Percentiles rank a stretch among this genome's conserved stretches.
These are phyloP conservation scores for Aspergillus conjunctus DNA, from an alignment of 495 filamentous ascomycete species.

Conservation along the genomic window DNA sequence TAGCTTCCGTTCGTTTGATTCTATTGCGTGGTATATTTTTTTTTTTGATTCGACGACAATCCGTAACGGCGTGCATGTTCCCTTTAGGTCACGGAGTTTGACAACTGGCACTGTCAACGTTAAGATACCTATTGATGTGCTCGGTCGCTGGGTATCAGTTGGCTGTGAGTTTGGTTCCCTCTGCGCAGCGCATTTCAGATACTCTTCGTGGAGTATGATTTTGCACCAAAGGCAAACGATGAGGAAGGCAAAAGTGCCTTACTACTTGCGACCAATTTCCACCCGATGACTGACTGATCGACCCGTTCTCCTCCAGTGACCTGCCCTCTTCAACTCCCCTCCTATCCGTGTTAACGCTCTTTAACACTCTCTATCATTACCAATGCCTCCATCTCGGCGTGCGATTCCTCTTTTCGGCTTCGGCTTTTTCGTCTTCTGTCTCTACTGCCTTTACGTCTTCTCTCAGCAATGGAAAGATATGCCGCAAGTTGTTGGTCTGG, in stretches of 20 bases:
- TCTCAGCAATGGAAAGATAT: slow-evolving; percentile 38
- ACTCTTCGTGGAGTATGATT: background rate
- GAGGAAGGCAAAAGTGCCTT: too few species aligned
- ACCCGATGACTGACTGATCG: background rate
- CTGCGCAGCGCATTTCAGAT: slow-evolving; percentile 7
- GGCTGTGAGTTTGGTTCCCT: slow-evolving; percentile 13
- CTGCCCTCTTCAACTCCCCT: background rate
- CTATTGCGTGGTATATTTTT: background rate
- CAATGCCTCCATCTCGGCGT: slow-evolving; percentile 46
- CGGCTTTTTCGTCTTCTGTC: slow-evolving; percentile 37
- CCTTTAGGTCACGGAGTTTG: slow-evolving; percentile 12
- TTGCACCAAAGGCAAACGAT: background rate
- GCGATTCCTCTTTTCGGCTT: slow-evolving; percentile 40
- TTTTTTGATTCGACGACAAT: background rate
- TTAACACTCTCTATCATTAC: slow-evolving; percentile 2
- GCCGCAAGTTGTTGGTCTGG: slow-evolving; percentile 43
- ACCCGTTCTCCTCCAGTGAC: background rate
- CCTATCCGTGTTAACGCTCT: background rate
- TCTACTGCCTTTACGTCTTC: slow-evolving; percentile 36
- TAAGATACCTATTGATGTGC: slow-evolving; percentile 13
- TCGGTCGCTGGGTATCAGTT: slow-evolving; percentile 6
- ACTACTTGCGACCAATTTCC: background rate
- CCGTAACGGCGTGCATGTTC: background rate
- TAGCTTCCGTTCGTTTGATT: background rate
- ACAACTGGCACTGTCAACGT: slow-evolving; percentile 11